phyloP scores from a whole-genome alignment of 306 rosid genomes.

The Cicer yamashitae region DNA sequence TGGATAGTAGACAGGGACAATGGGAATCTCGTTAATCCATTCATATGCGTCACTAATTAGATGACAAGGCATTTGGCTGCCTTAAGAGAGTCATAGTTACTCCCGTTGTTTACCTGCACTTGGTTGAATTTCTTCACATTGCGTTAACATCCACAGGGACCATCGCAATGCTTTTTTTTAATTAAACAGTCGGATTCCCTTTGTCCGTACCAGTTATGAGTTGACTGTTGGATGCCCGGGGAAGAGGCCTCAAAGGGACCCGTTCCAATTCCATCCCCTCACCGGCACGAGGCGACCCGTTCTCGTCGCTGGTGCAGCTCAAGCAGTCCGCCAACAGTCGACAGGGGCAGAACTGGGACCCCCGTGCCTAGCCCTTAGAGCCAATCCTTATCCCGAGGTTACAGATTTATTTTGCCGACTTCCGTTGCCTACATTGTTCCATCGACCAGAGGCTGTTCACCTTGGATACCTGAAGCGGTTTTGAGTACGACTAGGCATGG shows the following conservation, averaged over 20 bases:
- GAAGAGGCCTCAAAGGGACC: too few species aligned
- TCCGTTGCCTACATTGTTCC: not conserved
- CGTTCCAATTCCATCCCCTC: too few species aligned
- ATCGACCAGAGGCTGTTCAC: not conserved
- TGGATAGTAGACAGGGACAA: slow-evolving; percentile 42
- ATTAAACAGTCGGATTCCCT: too few species aligned
- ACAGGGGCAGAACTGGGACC: too few species aligned
- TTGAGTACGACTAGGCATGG: not conserved
- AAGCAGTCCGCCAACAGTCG: too few species aligned
- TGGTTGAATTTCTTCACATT: slow-evolving; percentile 50
- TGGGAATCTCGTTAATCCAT: slow-evolving; percentile 70
- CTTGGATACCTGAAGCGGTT: not conserved
- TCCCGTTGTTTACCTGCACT: slow-evolving; percentile 51
- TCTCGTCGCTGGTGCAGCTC: too few species aligned
- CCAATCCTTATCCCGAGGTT: not conserved
- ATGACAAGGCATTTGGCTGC: slow-evolving; percentile 78
- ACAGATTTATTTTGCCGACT: not conserved
- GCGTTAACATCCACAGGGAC: too few species aligned
- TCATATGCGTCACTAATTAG: slow-evolving; percentile 79
- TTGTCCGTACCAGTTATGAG: too few species aligned
- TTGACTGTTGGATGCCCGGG: too few species aligned
- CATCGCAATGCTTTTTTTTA: too few species aligned
- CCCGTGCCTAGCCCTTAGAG: not conserved
- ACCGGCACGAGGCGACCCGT: too few species aligned
- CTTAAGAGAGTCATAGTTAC: slow-evolving; percentile 73